Percentiles rank a stretch among this genome's conserved stretches.
Conservation (phyloP, 1,139 yeast genomes). For the Starmera stellimalicola region DNA sequence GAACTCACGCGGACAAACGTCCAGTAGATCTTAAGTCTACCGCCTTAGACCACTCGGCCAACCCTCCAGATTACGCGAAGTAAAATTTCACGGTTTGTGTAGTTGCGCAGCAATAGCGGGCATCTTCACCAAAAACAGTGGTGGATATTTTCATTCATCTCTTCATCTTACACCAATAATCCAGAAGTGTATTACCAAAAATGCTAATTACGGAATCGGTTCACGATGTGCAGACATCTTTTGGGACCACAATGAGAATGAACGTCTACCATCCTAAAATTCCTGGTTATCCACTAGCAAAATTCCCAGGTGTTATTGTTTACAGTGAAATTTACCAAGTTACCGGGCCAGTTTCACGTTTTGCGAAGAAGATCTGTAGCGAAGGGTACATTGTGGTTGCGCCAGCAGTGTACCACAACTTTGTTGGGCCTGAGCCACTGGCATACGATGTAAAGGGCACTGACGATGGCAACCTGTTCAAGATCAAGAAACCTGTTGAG, state of each 20-base stretch:
- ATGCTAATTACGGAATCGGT: conserved; percentile 65
- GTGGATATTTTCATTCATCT: too few species aligned
- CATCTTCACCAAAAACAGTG: too few species aligned
- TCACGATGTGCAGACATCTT: conserved; percentile 57
- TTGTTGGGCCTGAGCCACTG: conserved; percentile 52
- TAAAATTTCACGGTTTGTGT: too few species aligned
- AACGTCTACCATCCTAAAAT: conserved; percentile 61
- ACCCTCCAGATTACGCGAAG: too few species aligned
- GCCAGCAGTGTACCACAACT: conserved; percentile 75
- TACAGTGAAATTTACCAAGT: conserved; percentile 80
- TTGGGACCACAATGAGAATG: conserved; percentile 60
- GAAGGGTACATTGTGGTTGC: conserved; percentile 73
- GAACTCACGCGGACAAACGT: too few species aligned
- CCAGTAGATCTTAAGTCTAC: too few species aligned
- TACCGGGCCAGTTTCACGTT: conserved; percentile 62
- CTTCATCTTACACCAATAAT: too few species aligned
- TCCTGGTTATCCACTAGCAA: conserved; percentile 63
- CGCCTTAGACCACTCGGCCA: too few species aligned
- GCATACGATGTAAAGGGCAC: conserved; percentile 69
- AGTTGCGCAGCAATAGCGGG: too few species aligned
- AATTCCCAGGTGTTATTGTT: conserved; percentile 72
- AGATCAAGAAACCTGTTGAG: conserved; percentile 54
- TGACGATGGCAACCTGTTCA: conserved; percentile 62
- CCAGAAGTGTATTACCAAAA: background rate
- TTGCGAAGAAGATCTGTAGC: conserved; percentile 71